Evolutionary conservation across 352 stramenopile species (phyloP).

Genomic region (Plasmopara halstedii): DNA sequence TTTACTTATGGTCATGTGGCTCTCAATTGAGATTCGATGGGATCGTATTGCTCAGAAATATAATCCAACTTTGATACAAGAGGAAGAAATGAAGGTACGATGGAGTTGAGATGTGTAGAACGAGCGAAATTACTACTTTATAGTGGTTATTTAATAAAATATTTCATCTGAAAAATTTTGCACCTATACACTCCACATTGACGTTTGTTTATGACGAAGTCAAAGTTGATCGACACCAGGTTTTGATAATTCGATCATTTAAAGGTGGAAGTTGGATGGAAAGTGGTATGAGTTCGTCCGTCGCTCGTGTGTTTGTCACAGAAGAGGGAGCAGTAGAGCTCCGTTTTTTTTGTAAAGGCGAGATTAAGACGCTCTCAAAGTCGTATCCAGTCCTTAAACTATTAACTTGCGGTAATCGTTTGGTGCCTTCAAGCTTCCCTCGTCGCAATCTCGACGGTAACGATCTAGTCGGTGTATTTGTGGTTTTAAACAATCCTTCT

Average conservation of each 20-base stretch:
- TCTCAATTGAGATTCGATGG: constrained; percentile 40
- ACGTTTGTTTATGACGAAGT: neutral
- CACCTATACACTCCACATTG: neutral
- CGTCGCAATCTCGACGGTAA: too few relatives aligned
- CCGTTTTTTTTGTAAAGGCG: constrained; percentile 27
- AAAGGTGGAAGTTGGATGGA: constrained; percentile 43
- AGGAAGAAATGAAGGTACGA: constrained; percentile 8
- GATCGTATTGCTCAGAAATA: constrained; percentile 20
- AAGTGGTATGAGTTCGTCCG: constrained; percentile 14
- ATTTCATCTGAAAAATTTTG: too few relatives aligned
- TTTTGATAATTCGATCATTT: constrained; percentile 12
- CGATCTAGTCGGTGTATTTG: too few relatives aligned
- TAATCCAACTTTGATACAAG: constrained; percentile 4
- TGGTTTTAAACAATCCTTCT: too few relatives aligned
- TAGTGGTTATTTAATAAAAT: too few relatives aligned
- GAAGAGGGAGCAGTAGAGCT: constrained; percentile 36
- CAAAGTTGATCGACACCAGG: too few relatives aligned
- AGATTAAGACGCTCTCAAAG: constrained; percentile 18
- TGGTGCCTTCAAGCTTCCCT: constrained; percentile 18
- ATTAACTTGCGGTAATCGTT: constrained; percentile 16
- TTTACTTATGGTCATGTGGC: constrained; percentile 33
- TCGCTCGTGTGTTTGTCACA: constrained; percentile 11
- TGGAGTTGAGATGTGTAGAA: constrained; percentile 3
- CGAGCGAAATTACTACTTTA: too few relatives aligned
- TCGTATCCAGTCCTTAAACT: constrained; percentile 5